Percentiles rank a stretch among this genome's conserved stretches.
Evolutionary conservation across 1,284 basidiomycete species (phyloP).

Genomic region (Taiwanofungus camphoratus): DNA sequence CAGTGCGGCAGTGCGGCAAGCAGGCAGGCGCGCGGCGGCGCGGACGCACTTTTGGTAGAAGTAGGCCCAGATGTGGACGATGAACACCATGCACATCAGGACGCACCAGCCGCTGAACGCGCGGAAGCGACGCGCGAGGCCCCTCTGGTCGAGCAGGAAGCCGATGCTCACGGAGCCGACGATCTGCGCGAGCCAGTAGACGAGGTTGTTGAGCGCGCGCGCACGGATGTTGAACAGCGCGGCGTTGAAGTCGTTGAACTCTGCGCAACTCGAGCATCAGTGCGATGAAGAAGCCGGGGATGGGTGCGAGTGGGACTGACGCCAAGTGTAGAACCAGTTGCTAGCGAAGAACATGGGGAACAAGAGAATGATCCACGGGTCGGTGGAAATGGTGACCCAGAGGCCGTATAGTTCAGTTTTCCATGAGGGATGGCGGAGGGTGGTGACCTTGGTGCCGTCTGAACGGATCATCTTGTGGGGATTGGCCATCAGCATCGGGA

Average conservation of each 20-base stretch:
- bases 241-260: conserved; percentile 64
- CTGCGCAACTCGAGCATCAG: conserved; percentile 24
- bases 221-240: conserved; percentile 64
- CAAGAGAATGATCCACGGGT: conserved; percentile 44
- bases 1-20: too few species aligned
- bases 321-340: conserved; percentile 78
- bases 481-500: conserved; percentile 65
- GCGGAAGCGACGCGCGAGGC: conserved; percentile 49
- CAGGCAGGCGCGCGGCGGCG: too few species aligned
- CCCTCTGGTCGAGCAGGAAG: conserved; percentile 51
- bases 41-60: conserved; percentile 64
- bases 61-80: conserved; percentile 64
- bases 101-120: conserved; percentile 60
- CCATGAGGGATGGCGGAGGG: conserved; percentile 65
- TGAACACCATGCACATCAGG: conserved; percentile 54
- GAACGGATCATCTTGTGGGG: conserved; percentile 64
- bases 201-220: conserved; percentile 59
- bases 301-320: conserved; percentile 30
- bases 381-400: conserved; percentile 42
- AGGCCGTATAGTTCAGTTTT: conserved; percentile 48
- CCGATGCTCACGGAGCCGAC: conserved; percentile 60
- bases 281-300: neutral
- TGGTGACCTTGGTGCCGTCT: conserved; percentile 64
- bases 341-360: conserved; percentile 55
- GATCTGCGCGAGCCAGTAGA: conserved; percentile 67